Conservation (phyloP, 345 rosid genomes). For the Eucalyptus coolabah region DNA sequence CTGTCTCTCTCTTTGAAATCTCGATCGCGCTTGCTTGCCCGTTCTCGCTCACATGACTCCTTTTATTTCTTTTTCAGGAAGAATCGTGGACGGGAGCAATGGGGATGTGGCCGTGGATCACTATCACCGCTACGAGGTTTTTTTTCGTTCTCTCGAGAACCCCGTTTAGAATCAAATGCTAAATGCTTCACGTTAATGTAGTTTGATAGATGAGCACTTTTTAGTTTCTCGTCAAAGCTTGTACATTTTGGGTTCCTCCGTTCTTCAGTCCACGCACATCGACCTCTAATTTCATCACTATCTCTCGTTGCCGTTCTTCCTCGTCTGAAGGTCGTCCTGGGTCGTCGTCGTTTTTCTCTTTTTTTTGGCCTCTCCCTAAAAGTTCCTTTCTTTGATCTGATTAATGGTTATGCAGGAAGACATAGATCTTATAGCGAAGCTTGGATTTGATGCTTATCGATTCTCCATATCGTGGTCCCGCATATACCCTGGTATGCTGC, state of each 20-base stretch:
- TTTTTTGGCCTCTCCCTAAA: neutral
- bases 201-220: neutral
- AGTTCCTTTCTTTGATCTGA: neutral
- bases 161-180: neutral
- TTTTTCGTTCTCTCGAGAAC: neutral
- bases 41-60: neutral
- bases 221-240: neutral
- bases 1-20: neutral
- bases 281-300: neutral
- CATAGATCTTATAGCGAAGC: slow-evolving; percentile 43
- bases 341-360: neutral
- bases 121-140: slow-evolving; percentile 72
- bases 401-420: slow-evolving; percentile 57
- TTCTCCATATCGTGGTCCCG: slow-evolving; percentile 95
- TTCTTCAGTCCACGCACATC: neutral
- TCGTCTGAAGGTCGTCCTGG: neutral
- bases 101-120: slow-evolving; percentile 75
- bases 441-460: slow-evolving; percentile 83
- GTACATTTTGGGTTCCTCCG: neutral
- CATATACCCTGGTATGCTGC: slow-evolving; percentile 63
- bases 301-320: neutral
- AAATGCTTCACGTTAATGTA: neutral
- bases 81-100: slow-evolving; percentile 52
- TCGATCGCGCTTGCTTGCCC: neutral
- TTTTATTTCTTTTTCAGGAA: slow-evolving; percentile 22